A percentile compares a stretch with the other conserved stretches of the same genome.
These are phyloP conservation scores for Mrakia frigida DNA, from an alignment of 768 basidiomycete genomes.

Conservation along the genomic window DNA sequence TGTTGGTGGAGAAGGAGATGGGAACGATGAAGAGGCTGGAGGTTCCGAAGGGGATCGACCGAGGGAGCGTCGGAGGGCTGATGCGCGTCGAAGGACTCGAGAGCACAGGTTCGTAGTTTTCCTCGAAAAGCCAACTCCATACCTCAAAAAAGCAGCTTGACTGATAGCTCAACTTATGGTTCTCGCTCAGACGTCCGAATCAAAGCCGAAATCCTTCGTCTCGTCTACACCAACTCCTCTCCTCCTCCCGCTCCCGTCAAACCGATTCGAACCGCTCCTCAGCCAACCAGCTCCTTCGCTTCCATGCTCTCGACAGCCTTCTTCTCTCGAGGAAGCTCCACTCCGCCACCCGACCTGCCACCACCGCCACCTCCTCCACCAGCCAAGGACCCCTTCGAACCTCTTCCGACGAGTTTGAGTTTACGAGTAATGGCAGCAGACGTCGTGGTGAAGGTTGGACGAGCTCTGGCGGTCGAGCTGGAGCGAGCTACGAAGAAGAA, in stretches of 20 bases:
- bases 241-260: conserved; percentile 37
- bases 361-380: conserved; percentile 24
- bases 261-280: conserved; percentile 30
- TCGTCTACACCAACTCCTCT: conserved; percentile 58
- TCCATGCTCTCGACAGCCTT: conserved; percentile 48
- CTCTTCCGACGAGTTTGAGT: conserved; percentile 39
- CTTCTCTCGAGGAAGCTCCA: conserved; percentile 43
- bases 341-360: conserved; percentile 16
- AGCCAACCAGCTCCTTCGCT: conserved; percentile 44
- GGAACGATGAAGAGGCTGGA: conserved; percentile 48
- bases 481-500: conserved; percentile 92
- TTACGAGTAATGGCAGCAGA: conserved; percentile 43
- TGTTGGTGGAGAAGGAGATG: conserved; percentile 56
- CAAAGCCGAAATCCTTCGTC: conserved; percentile 71
- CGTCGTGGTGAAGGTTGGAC: conserved; percentile 42
- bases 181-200: conserved; percentile 61
- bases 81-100: conserved; percentile 68
- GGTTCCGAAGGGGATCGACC: conserved; percentile 51
- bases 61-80: conserved; percentile 54
- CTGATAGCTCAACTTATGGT: not conserved
- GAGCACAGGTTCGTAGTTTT: conserved; percentile 54
- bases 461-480: conserved; percentile 54
- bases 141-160: too few relatives aligned
- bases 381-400: conserved; percentile 39
- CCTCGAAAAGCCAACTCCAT: too few relatives aligned